A percentile compares a stretch with the other conserved stretches of the same genome.
These are phyloP conservation scores for Arachnomyces sp. DNA, from an alignment of 2,329 filamentous ascomycete genomes.

Conservation along the genomic window DNA sequence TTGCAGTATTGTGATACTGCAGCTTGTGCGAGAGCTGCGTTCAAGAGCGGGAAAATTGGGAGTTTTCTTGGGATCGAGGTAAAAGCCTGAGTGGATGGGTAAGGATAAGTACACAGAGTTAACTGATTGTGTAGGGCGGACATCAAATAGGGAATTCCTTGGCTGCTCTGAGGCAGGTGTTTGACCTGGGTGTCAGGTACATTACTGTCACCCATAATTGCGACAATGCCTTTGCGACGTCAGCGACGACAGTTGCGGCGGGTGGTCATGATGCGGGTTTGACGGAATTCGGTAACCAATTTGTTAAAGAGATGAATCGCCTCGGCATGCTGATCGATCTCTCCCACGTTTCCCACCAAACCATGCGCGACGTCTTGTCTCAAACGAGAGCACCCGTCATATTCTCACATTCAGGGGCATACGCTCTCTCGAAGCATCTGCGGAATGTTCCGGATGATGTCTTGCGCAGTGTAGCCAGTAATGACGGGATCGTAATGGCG, in stretches of 20 bases:
- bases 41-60: slow-evolving; percentile 13
- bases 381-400: slow-evolving; percentile 19
- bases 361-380: slow-evolving; percentile 17
- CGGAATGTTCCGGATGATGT: slow-evolving; percentile 38
- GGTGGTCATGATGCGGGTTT: slow-evolving; percentile 15
- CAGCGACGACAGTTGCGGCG: slow-evolving; percentile 15
- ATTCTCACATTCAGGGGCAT: slow-evolving; percentile 17
- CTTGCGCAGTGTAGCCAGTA: slow-evolving; percentile 25
- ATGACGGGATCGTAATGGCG: slow-evolving; percentile 35
- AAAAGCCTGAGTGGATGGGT: neutral
- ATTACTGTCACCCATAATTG: slow-evolving; percentile 23
- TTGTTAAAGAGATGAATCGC: slow-evolving; percentile 21
- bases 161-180: slow-evolving; percentile 10
- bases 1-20: slow-evolving; percentile 17
- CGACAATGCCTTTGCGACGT: slow-evolving; percentile 21
- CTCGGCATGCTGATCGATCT: slow-evolving; percentile 23
- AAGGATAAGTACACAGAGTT: too few relatives aligned
- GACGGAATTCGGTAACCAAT: slow-evolving; percentile 16
- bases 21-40: slow-evolving; percentile 15
- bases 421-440: slow-evolving; percentile 20
- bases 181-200: slow-evolving; percentile 16
- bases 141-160: slow-evolving; percentile 21
- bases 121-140: slow-evolving; percentile 11
- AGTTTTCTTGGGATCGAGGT: slow-evolving; percentile 21
- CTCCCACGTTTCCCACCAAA: slow-evolving; percentile 19